These are phyloP conservation scores for Inga laurina DNA, from an alignment of 306 rosid genomes.

Conservation along the genomic window DNA sequence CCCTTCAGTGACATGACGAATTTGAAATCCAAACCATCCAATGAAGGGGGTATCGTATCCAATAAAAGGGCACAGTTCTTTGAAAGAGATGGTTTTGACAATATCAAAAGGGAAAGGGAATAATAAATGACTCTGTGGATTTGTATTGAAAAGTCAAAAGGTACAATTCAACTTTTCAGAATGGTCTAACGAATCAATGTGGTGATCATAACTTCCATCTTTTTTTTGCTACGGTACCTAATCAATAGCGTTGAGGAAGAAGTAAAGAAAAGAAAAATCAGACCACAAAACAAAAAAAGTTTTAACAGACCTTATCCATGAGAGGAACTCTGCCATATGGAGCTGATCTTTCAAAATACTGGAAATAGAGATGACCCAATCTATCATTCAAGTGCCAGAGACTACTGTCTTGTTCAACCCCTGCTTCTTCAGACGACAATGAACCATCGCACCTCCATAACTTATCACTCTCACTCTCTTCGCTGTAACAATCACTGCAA, in stretches of 20 bases:
- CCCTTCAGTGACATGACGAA: not conserved
- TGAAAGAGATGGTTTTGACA: conserved; percentile 48
- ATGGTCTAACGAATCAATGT: conserved; percentile 26
- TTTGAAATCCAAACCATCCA: not conserved
- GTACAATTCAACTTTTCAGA: conserved; percentile 34
- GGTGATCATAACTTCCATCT: not conserved
- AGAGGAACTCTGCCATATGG: conserved; percentile 96
- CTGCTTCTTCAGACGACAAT: conserved; percentile 84
- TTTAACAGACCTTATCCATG: conserved; percentile 74
- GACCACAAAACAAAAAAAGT: not conserved
- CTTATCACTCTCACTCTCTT: conserved; percentile 83
- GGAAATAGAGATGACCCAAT: conserved; percentile 72
- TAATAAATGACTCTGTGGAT: conserved; percentile 5
- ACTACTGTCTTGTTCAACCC: conserved; percentile 61
- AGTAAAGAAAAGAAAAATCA: not conserved
- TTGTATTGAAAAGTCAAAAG: conserved; percentile 46
- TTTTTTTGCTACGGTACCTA: not conserved
- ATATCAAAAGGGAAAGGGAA: conserved; percentile 15
- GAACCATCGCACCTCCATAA: conserved; percentile 83
- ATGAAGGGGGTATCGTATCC: conserved; percentile 11
- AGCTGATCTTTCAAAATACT: conserved; percentile 90
- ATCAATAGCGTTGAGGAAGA: not conserved
- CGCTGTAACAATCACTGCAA: conserved; percentile 75
- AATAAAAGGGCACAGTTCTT: conserved; percentile 6
- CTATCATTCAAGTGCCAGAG: conserved; percentile 60